Base-by-base conservation (phyloP, 192 early-diverging fungal genomes). In the Coemansia sp. region DNA sequence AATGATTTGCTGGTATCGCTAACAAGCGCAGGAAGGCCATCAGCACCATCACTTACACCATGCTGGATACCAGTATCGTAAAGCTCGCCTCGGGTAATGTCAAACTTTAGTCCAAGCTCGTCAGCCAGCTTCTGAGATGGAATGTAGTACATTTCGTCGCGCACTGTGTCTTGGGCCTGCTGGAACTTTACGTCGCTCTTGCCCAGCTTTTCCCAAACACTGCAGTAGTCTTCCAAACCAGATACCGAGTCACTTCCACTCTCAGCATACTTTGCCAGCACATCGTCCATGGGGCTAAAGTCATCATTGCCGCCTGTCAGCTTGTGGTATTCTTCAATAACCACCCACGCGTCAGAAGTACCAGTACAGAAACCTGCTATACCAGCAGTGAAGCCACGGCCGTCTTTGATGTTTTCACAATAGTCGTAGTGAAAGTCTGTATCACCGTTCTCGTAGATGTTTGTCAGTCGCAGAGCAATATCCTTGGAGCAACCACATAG, bases 11-110 rank as follows among this genome's bases (percentile, higher is more conserved):
- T 76, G 1, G 68, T 72, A 7, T 75, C 39, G 6, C 54, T 64
- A 10, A 72, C 69, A 6, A 86, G 52, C 0, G 71, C 35, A 1
- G 22, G 35, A 21, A 84, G 50, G 5, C 67, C 67, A 65, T 85
- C 84, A 6, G 63, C 35, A 29, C 82, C 84, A 10, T 52, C 29
- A 5, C 65, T 76, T 16, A 59, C 37, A 8, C 78, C 78, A 17
- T 75, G 71, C 49, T 84, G 72, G 43, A 86, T 75, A 0, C 64
- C 73, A 0, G 83, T 69, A 49, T 86, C 84, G 57, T 83, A 86
- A 14, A 86, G 38, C 67, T 82, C 79, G 11, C 66, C 85, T 29
- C 71, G 63, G 38, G 57, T 62, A 16, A 82, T 45, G 43, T 67
- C 48, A n/a, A 78, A 57, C 52, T 67, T 68, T 17, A 83, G 52